These are phyloP conservation scores for Backusella circina DNA, from an alignment of 192 early-diverging fungal species.

Conservation along the genomic window DNA sequence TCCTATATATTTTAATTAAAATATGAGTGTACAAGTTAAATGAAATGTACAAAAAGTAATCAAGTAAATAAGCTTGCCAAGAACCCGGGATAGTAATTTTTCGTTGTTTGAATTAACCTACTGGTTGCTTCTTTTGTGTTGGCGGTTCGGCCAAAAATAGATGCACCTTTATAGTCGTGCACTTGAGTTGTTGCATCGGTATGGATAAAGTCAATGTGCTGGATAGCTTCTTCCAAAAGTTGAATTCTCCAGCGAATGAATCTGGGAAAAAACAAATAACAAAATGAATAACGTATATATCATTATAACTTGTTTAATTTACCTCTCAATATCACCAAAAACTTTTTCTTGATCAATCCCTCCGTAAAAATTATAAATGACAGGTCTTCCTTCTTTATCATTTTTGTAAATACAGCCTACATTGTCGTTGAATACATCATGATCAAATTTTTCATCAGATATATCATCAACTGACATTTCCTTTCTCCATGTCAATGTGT, in stretches of 20 bases:
- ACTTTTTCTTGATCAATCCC: constrained; percentile 45
- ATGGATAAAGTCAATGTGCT: constrained; percentile 50
- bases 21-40: neutral
- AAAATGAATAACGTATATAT: neutral
- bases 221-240: constrained; percentile 54
- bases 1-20: constrained; percentile 7
- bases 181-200: constrained; percentile 56
- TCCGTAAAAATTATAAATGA: constrained; percentile 58
- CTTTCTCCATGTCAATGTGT: constrained; percentile 51
- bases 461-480: constrained; percentile 42
- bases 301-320: neutral
- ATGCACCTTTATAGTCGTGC: constrained; percentile 56
- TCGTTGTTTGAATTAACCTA: constrained; percentile 45
- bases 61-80: constrained; percentile 30
- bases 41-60: neutral
- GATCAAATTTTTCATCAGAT: constrained; percentile 45
- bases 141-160: constrained; percentile 42
- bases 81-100: constrained; percentile 61
- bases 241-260: constrained; percentile 62
- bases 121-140: constrained; percentile 46
- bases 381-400: constrained; percentile 47
- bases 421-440: constrained; percentile 32
- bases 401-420: constrained; percentile 48
- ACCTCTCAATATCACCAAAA: constrained; percentile 46
- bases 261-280: constrained; percentile 7